phyloP scores from a whole-genome alignment of 164 flowering plant species.

The Umbilicus rupestris region DNA sequence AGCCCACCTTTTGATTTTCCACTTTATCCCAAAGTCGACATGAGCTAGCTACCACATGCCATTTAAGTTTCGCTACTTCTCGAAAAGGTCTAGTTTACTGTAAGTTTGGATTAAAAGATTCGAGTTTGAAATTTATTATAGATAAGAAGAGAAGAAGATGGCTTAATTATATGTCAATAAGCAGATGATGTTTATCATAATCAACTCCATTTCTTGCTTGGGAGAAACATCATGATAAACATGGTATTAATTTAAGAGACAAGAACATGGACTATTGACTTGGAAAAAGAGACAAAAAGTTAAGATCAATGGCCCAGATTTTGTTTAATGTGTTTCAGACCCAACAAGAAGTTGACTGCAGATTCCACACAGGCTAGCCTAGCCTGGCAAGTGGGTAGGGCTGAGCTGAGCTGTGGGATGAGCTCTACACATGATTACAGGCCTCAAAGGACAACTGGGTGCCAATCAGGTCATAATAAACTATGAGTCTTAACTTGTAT shows the following conservation, averaged over 20 bases:
- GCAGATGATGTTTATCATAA: too few relatives aligned
- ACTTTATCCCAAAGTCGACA: not conserved
- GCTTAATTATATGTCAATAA: not conserved
- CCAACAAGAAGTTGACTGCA: not conserved
- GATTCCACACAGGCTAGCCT: not conserved
- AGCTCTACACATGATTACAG: not conserved
- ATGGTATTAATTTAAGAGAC: not conserved
- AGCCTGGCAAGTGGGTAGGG: not conserved
- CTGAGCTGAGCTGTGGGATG: not conserved
- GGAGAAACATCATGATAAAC: not conserved
- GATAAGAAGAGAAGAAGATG: not conserved
- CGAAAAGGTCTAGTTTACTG: not conserved
- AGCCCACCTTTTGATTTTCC: not conserved
- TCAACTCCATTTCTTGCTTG: not conserved
- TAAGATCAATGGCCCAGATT: too few relatives aligned
- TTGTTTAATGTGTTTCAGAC: too few relatives aligned
- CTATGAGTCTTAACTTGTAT: not conserved
- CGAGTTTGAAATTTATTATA: too few relatives aligned
- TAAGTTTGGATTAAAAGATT: not conserved
- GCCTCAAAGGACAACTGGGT: not conserved
- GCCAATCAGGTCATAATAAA: not conserved
- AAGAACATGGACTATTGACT: not conserved
- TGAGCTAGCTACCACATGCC: too few relatives aligned
- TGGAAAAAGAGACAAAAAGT: not conserved
- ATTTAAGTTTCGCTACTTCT: too few relatives aligned